Evolutionary conservation across 345 rosid genomes (phyloP), one percentile per base, ranked within the genome.

Genomic region (Euphorbia lathyris): DNA sequence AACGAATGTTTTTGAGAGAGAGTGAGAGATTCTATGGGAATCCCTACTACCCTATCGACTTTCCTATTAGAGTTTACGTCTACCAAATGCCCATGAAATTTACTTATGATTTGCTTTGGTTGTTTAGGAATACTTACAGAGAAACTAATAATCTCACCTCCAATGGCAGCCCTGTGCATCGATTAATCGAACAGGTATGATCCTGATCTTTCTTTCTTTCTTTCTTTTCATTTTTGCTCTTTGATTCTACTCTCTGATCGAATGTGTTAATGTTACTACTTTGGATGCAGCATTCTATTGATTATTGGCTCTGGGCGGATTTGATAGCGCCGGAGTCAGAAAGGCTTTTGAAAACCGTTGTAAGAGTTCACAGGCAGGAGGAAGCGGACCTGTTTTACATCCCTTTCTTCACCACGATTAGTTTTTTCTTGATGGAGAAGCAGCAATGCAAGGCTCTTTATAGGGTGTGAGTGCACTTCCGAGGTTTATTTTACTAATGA

Each of bases 261-360:
- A 23, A 17, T 19, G 9, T 20, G 25, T 40, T 20, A 47, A 65
- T 16, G 55, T 36, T 40, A 10, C 19, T 20, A 8, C 0, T 60
- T 56, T 64, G 58, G 47, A 0, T 79, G 84, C 85, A 92, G 99
- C 99, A 95, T 72, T 95, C 98, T 5, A 64, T 90, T 58, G 99
- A 92, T 80, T 96, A 90, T 71, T 96, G 98, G 99, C 88, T 96
- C 22, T 96, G 99, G 97, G 96, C 83, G 66, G 98, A 96, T 83
- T 72, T 95, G 72, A 84, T 90, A 59, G 88, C 93, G 26, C 97
- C 87, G 1, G 86, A 84, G 58, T 86, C 92, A 2, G 89, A 90
- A 64, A 85, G 99, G 80, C 86, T 81, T 42, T 72, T 92, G 83
- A 88, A 90, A 67, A 90, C 80, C 76, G 98, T 92, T 1, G 87